Evolutionary conservation across 805 yeast genomes (phyloP), one percentile per base, ranked within the genome.

Genomic region (Candida easanensis): DNA sequence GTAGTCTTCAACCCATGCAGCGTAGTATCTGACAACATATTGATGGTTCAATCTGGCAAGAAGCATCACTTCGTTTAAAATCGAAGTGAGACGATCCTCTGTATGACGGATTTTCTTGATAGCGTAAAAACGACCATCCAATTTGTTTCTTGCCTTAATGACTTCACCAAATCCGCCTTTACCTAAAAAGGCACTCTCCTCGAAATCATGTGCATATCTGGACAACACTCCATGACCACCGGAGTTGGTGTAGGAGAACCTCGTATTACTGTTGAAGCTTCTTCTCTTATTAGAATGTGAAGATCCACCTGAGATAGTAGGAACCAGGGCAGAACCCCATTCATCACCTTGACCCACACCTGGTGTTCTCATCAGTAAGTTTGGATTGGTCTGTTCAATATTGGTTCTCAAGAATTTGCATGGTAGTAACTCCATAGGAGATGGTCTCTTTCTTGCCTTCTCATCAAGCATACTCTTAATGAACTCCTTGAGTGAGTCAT

Each of bases 101-200:
- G 83, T 77, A 54, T 93, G 97, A 45, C 84, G 79, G 38, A 93
- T 85, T 54, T 90, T 91, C 62, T 93, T 93, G 46, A 93, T 80
- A 0, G 99, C 99, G 62, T 93, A 93, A 53, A 86, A 87, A 14
- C 97, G 75, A 17, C 99, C 98, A 60, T 93, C 99, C 50, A 93
- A 75, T 45, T 90, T 77, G 61, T 90, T 91, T 48, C 99, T 72
- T 0, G 93, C 98, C 57, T 91, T 90, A n/a, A 93, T 97, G 8
- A 93, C 99, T 62, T 93, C 97, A 5, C 99, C 99, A 65, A 85
- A 93, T 0, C 95, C 99, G 31, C 99, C 99, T 53, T 82, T 80
- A 2, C 99, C 99, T 8, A 93, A 66, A 17, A 83, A 79, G 0
- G 91, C 93, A 34, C 88, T 85, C 60, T 93, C 99, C 62, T 93